phyloP scores from a whole-genome alignment of 2,329 filamentous ascomycete genomes.

The Penicillium glabrum region DNA sequence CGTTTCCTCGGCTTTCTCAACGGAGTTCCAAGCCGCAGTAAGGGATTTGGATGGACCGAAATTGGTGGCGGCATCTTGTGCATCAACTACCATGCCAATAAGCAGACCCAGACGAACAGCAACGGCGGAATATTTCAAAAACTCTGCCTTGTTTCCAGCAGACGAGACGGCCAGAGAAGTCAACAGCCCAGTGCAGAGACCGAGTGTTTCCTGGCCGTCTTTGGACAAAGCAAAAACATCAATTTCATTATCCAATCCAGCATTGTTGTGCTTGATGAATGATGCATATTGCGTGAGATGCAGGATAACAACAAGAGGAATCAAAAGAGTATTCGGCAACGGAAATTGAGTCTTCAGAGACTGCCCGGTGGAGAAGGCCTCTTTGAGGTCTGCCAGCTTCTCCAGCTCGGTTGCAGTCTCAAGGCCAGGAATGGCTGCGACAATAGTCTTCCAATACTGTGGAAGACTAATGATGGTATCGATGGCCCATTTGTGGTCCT shows the following conservation, averaged over 20 bases:
- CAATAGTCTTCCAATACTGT: not conserved
- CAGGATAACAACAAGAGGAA: not conserved
- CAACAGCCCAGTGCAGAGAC: not conserved
- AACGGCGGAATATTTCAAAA: not conserved
- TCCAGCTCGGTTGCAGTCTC: not conserved
- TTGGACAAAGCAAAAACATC: not conserved
- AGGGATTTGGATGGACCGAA: not conserved
- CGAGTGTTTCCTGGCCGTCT: not conserved
- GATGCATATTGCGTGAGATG: not conserved
- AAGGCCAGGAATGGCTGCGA: not conserved
- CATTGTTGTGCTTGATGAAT: not conserved
- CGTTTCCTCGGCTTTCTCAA: not conserved
- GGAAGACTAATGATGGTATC: not conserved
- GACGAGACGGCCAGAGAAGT: not conserved
- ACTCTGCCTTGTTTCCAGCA: not conserved
- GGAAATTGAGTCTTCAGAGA: not conserved
- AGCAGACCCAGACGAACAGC: not conserved
- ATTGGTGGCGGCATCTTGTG: not conserved
- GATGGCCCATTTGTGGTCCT: not conserved
- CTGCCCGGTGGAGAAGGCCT: not conserved
- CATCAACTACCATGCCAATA: not conserved
- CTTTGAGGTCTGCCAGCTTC: not conserved
- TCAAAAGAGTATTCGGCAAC: not conserved
- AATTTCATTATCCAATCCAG: not conserved
- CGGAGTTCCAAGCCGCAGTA: not conserved